Evolutionary conservation across 139 green algal genomes (phyloP).

Genomic region (Edaphochlamys debaryana): DNA sequence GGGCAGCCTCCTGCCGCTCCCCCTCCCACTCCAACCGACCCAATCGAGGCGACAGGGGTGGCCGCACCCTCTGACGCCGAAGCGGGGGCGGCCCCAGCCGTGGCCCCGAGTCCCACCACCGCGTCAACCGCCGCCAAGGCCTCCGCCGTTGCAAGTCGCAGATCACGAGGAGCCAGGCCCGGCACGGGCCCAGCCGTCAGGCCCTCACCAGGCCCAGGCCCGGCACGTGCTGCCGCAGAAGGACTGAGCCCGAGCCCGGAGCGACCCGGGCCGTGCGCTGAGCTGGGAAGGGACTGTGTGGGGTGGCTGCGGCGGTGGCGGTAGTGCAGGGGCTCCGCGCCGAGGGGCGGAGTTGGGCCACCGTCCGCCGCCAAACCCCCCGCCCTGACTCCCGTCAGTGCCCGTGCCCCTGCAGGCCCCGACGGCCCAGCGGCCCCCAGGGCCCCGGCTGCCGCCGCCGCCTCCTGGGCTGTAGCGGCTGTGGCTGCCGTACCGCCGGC

Average conservation of each 20-base stretch:
- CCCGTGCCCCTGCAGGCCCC: too few relatives aligned
- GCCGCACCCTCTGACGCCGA: too few relatives aligned
- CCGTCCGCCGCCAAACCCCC: too few relatives aligned
- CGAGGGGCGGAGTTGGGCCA: background rate
- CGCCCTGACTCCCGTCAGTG: too few relatives aligned
- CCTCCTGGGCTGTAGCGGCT: background rate
- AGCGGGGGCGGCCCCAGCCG: background rate
- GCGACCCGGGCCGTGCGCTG: too few relatives aligned
- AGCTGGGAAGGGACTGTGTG: too few relatives aligned
- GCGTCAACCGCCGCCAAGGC: background rate
- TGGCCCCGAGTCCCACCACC: background rate
- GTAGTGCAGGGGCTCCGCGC: background rate
- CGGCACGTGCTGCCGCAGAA: too few relatives aligned
- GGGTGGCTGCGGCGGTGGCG: background rate
- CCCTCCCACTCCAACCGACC: too few relatives aligned
- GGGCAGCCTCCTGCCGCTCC: too few relatives aligned
- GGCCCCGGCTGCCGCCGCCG: background rate
- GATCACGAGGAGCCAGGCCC: background rate
- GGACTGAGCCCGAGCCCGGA: too few relatives aligned
- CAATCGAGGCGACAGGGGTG: too few relatives aligned
- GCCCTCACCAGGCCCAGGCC: too few relatives aligned
- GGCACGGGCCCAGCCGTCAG: slow-evolving; percentile 6
- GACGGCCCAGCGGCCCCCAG: background rate
- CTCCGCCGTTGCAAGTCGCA: background rate
- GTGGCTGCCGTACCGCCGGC: background rate